Evolutionary conservation across 2,329 filamentous ascomycete genomes (phyloP).

Genomic region (Aspergillus proliferans): DNA sequence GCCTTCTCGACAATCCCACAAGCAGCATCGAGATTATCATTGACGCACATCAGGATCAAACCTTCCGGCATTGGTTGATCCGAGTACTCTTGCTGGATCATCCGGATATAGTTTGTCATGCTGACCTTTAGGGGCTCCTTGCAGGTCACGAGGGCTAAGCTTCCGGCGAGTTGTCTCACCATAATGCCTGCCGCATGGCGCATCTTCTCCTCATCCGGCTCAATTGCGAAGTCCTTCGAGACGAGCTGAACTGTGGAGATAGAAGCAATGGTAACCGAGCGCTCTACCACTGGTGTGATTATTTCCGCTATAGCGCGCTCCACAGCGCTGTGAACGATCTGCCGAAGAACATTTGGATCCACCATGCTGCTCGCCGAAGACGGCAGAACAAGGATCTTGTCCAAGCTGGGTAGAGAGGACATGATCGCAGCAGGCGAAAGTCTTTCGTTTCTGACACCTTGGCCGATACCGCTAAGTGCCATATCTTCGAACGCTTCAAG

Average conservation of each 20-base stretch:
- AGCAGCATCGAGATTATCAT: conserved; percentile 90
- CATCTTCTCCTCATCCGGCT: conserved; percentile 80
- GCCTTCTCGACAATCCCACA: conserved; percentile 93
- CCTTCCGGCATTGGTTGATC: conserved; percentile 80
- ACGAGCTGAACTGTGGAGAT: conserved; percentile 96
- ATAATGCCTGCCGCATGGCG: conserved; percentile 84
- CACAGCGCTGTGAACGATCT: conserved; percentile 78
- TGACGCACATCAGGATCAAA: conserved; percentile 96
- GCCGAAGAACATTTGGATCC: conserved; percentile 58
- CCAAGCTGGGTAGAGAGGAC: conserved; percentile 76
- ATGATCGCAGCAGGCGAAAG: conserved; percentile 73
- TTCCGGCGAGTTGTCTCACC: conserved; percentile 90
- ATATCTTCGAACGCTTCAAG: conserved; percentile 79
- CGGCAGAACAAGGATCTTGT: conserved; percentile 71
- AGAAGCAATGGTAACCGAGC: conserved; percentile 94
- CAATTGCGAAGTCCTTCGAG: conserved; percentile 91
- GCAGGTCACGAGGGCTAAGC: conserved; percentile 91
- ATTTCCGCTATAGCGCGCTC: conserved; percentile 91
- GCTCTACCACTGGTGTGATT: conserved; percentile 92
- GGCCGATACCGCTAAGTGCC: conserved; percentile 66
- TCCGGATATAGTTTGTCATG: conserved; percentile 95
- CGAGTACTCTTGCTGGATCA: conserved; percentile 61
- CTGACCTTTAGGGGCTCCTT: conserved; percentile 95
- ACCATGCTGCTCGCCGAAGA: conserved; percentile 71
- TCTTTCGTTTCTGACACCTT: conserved; percentile 61